Conservation (phyloP, 345 rosid genomes). For the Noccaea caerulescens region DNA sequence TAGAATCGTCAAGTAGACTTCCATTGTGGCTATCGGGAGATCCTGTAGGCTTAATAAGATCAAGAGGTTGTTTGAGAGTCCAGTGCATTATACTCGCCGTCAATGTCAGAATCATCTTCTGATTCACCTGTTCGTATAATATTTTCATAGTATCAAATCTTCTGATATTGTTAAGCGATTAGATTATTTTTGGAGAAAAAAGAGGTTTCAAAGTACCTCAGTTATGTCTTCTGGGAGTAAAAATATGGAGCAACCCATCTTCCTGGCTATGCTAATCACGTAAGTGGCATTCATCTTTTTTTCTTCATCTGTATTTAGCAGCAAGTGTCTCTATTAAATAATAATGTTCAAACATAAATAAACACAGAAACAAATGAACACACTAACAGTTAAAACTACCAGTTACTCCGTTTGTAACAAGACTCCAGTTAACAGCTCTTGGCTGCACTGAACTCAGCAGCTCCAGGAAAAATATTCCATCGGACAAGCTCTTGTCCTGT, state of each 20-base stretch:
- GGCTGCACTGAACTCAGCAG: conserved; percentile 90
- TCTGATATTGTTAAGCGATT: background rate
- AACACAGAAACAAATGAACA: background rate
- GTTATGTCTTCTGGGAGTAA: conserved; percentile 94
- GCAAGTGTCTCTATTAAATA: background rate
- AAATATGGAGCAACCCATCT: conserved; percentile 95
- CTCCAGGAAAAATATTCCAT: conserved; percentile 90
- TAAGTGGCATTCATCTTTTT: conserved; percentile 97
- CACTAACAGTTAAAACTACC: conserved; percentile 47
- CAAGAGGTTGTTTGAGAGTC: conserved; percentile 80
- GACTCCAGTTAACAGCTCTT: conserved; percentile 91
- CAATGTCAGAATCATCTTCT: conserved; percentile 93
- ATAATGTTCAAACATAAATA: background rate
- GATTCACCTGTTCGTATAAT: conserved; percentile 69
- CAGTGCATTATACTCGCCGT: conserved; percentile 95
- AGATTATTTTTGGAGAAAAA: background rate
- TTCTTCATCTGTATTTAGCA: conserved; percentile 67
- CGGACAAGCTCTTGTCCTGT: conserved; percentile 87
- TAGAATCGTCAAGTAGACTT: conserved; percentile 67
- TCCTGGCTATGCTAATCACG: conserved; percentile 92
- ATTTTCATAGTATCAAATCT: background rate
- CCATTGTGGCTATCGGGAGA: conserved; percentile 72
- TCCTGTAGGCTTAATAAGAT: conserved; percentile 55
- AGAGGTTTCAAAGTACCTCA: conserved; percentile 57
- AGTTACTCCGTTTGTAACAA: conserved; percentile 82